Percentiles rank a stretch among this genome's conserved stretches.
Conservation (phyloP, 2,329 filamentous ascomycete genomes). For the Ascochyta clinopodiicola region DNA sequence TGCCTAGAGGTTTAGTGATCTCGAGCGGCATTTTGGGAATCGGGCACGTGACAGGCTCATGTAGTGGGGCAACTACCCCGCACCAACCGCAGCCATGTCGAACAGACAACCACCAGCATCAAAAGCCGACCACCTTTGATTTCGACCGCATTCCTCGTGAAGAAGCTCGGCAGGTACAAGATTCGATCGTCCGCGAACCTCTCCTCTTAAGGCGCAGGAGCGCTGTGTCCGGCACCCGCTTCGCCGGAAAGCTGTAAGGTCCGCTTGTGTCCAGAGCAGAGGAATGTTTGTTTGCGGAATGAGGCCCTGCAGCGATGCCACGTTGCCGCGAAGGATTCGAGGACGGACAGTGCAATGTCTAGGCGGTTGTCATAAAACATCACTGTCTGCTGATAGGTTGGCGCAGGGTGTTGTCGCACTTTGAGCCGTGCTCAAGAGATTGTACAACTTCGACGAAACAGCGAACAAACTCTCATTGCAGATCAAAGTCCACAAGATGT, state of each 20-base stretch:
- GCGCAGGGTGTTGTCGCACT: background rate
- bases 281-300: constrained; percentile 8
- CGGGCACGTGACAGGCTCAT: too few species aligned
- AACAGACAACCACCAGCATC: too few species aligned
- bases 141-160: background rate
- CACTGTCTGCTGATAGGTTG: background rate
- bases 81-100: too few species aligned
- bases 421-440: too few species aligned
- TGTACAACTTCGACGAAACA: too few species aligned
- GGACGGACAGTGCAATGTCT: background rate
- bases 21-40: too few species aligned
- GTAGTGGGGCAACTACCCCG: too few species aligned
- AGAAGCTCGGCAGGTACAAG: background rate
- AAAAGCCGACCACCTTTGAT: background rate
- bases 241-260: background rate
- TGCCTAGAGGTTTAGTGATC: too few species aligned
- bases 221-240: background rate
- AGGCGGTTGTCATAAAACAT: background rate
- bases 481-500: too few species aligned
- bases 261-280: background rate
- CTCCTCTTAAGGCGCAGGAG: background rate
- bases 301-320: background rate
- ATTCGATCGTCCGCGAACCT: background rate
- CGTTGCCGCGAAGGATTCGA: background rate
- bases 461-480: too few species aligned